Percentiles rank a stretch among this genome's conserved stretches.
phyloP scores from a whole-genome alignment of 2,329 filamentous ascomycete genomes.

The Talaromyces sp. region DNA sequence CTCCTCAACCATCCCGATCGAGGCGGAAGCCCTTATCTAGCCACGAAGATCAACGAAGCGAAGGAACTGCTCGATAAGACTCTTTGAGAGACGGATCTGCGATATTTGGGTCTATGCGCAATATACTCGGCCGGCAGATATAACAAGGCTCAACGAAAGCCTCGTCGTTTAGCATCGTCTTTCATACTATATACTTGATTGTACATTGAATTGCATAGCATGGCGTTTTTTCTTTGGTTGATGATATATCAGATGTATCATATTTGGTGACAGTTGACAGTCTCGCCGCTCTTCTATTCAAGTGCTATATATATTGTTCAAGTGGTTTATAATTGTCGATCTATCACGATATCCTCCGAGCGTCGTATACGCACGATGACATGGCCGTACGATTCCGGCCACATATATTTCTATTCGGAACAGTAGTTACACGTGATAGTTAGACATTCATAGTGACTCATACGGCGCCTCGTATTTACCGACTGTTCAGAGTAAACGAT shows the following conservation, averaged over 20 bases:
- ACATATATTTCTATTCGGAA: not conserved
- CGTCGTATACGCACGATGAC: not conserved
- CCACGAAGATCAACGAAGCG: slow-evolving; percentile 97
- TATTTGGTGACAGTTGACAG: slow-evolving; percentile 6
- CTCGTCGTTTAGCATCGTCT: not conserved
- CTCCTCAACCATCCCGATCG: slow-evolving; percentile 96
- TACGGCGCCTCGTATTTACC: not conserved
- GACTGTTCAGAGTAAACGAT: not conserved
- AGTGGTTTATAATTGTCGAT: not conserved
- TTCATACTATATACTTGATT: slow-evolving; percentile 22
- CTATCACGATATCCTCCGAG: not conserved
- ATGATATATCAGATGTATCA: not conserved
- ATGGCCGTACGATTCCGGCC: not conserved
- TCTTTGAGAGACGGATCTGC: slow-evolving; percentile 19
- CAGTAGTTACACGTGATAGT: not conserved
- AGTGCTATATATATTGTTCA: not conserved
- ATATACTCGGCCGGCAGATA: not conserved
- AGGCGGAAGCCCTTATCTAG: slow-evolving; percentile 91
- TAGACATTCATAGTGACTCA: not conserved
- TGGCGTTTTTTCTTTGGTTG: slow-evolving; percentile 30
- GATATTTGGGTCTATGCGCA: not conserved
- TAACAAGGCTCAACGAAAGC: not conserved
- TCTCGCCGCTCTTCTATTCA: slow-evolving; percentile 19
- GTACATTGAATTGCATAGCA: slow-evolving; percentile 38
- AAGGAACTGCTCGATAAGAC: slow-evolving; percentile 92